phyloP scores from a whole-genome alignment of 768 basidiomycete genomes.

The Boletus tylopilopsis region DNA sequence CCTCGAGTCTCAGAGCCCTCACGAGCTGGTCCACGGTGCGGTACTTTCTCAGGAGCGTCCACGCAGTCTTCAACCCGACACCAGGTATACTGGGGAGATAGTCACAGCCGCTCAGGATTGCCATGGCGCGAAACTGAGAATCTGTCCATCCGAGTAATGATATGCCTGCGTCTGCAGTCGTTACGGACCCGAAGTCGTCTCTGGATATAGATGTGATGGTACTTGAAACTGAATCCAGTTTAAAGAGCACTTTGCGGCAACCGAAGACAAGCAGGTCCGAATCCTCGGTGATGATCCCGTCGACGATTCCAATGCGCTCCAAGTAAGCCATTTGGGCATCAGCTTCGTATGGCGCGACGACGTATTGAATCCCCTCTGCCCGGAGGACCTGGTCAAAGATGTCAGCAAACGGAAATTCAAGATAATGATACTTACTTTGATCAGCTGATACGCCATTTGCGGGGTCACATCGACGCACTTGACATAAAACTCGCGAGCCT shows the following conservation, averaged over 20 bases:
- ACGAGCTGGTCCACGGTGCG: conserved; percentile 84
- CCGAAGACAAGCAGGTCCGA: conserved; percentile 97
- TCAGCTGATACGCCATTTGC: conserved; percentile 95
- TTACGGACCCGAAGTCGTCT: conserved; percentile 61
- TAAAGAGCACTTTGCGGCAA: conserved; percentile 90
- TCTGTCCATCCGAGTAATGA: conserved; percentile 89
- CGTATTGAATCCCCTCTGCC: conserved; percentile 74
- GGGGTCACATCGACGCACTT: conserved; percentile 96
- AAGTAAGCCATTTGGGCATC: conserved; percentile 96
- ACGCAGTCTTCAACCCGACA: conserved; percentile 92
- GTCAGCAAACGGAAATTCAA: conserved; percentile 2
- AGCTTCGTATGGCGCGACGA: conserved; percentile 98
- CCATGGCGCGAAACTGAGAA: conserved; percentile 87
- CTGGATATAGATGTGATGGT: conserved; percentile 68
- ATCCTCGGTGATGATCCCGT: conserved; percentile 95
- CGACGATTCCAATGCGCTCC: conserved; percentile 75
- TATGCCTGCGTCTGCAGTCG: conserved; percentile 50
- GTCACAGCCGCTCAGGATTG: conserved; percentile 90
- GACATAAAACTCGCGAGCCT: conserved; percentile 85
- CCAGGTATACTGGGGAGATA: conserved; percentile 90
- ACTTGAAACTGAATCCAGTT: conserved; percentile 68
- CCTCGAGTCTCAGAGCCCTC: conserved; percentile 71
- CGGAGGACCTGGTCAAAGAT: conserved; percentile 63
- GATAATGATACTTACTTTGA: conserved; percentile 60
- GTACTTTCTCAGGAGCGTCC: conserved; percentile 74